phyloP scores from a whole-genome alignment of 768 basidiomycete genomes.

The Auriscalpium microsporum region DNA sequence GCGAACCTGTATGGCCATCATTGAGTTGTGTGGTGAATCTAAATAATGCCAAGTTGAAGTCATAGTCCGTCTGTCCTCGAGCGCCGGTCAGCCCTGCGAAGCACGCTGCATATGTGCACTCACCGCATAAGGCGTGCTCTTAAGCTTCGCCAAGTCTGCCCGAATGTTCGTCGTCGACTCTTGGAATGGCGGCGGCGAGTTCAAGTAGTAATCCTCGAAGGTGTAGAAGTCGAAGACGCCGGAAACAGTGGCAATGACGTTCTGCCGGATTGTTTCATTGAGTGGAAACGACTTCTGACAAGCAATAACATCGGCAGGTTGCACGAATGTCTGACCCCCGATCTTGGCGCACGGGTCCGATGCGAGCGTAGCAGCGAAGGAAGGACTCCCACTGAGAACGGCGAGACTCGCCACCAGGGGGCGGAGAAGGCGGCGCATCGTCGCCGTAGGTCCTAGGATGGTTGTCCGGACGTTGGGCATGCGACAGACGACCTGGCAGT shows the following conservation, averaged over 20 bases:
- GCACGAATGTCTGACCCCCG: conserved; percentile 34
- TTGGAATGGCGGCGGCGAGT: conserved; percentile 30
- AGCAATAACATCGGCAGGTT: conserved; percentile 46
- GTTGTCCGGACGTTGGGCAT: too few species aligned
- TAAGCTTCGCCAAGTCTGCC: conserved; percentile 38
- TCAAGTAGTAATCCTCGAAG: conserved; percentile 30
- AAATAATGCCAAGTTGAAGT: conserved; percentile 52
- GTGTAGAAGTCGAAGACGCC: conserved; percentile 32
- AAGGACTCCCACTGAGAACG: background rate
- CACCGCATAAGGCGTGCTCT: conserved; percentile 39
- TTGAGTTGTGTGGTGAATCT: conserved; percentile 48
- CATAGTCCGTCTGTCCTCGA: conserved; percentile 47
- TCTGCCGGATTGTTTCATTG: conserved; percentile 30
- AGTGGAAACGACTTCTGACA: conserved; percentile 29
- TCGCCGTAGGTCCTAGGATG: too few species aligned
- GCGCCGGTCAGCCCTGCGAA: background rate
- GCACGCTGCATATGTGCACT: background rate
- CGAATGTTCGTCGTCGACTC: conserved; percentile 49
- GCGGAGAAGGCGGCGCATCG: too few species aligned
- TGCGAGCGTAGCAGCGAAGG: background rate
- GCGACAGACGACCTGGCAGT: too few species aligned
- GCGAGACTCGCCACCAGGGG: too few species aligned
- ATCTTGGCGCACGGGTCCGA: conserved; percentile 28
- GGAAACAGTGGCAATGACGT: conserved; percentile 26
- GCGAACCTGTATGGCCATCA: conserved; percentile 57